Evolutionary conservation across 495 filamentous ascomycete genomes (phyloP), one percentile per base, ranked within the genome.

Genomic region (Melanomma pulvis-pyrius): DNA sequence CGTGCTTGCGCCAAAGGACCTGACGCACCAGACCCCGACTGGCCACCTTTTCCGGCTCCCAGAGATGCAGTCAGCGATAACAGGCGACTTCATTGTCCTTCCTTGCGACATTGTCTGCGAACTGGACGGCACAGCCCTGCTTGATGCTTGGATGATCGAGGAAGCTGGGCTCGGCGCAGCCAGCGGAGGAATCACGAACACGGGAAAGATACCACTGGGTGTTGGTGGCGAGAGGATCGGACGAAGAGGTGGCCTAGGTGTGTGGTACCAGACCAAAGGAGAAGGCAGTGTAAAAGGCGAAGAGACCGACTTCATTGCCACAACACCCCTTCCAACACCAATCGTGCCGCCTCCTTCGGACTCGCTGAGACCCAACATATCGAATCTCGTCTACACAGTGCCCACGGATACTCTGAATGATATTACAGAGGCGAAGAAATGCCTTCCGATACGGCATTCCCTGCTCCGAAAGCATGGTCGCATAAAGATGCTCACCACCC

Each of bases 81-180:
- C 82, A 26, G 84, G 86, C 4, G 91, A 99, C 75, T 97, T 98
- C 74, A 76, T 96, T 8, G 88, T 98, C 3, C 78, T 99, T 22
- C 93, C 93, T 1, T 99, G 94, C 73, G 96, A 99, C 76, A 82
- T 99, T 0, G 84, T 99, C 21, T 97, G 90, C 79, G 93, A 97
- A 73, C 79, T 98, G 6, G 89, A 88, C 12, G 91, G 92, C 12
- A 88, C 91, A 71, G 83, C 86, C 47, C 79, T 97, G 11, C 76
- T 93, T 1, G 91, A 97, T 73, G 83, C 93, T 69, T 99, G 96
- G 96, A 92, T 97, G 91, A 83, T 93, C 24, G 84, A 87, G 55
- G 86, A 92, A 55, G 86, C 84, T 24, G 87, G 86, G n/a, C 79
- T 93, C 0, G 81, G 83, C 17, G 82, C 79, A 3, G 78, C 63